Percentiles rank a stretch among this genome's conserved stretches.
Conservation (phyloP, 345 rosid species). For the Euphorbia pulcherrima region DNA sequence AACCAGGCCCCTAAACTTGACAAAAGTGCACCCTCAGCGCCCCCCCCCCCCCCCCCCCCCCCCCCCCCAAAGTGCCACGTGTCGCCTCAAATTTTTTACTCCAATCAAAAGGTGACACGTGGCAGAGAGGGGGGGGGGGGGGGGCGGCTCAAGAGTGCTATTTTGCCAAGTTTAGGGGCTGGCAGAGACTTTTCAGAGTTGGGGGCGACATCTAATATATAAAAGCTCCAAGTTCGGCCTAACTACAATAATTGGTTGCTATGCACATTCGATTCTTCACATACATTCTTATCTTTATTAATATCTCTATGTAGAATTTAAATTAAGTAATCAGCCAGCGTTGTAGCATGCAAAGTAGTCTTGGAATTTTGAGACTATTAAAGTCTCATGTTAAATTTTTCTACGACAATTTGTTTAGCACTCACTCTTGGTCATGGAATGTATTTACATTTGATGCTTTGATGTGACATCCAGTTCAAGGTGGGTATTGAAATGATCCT, state of each 20-base stretch:
- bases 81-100: no score
- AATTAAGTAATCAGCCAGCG: not conserved
- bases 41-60: no score
- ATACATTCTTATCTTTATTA: not conserved
- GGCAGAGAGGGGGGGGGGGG: no score
- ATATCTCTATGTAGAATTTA: not conserved
- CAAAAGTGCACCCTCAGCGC: no score
- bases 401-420: not conserved
- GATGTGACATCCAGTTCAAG: not conserved
- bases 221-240: no score
- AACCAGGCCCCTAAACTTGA: no score
- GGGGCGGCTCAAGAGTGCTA: no score
- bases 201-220: no score
- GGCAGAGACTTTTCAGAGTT: no score
- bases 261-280: not conserved
- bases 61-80: no score
- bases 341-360: not conserved
- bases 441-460: not conserved
- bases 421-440: not conserved
- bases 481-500: not conserved
- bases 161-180: no score
- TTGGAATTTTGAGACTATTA: not conserved
- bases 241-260: not conserved
- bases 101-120: no score
- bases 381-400: slow-evolving; percentile 4